Evolutionary conservation across 2,329 filamentous ascomycete genomes (phyloP).

Genomic region (Claviceps lovelessii): DNA sequence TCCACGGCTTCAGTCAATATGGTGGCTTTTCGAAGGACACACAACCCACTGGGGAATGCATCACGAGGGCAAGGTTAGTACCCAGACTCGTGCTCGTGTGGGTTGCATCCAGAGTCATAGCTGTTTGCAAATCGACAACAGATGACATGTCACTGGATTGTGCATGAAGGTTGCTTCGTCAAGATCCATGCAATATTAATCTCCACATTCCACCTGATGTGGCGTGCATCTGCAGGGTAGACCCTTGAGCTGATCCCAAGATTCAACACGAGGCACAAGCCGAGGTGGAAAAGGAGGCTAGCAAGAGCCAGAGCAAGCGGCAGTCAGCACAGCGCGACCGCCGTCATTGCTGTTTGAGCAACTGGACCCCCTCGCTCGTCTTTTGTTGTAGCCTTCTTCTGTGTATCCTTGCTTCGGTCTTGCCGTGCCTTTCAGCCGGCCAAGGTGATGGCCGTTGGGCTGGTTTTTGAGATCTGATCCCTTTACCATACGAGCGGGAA

Average conservation of each 20-base stretch:
- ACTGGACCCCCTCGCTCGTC: background rate
- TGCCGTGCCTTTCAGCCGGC: background rate
- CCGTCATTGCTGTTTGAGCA: too few relatives aligned
- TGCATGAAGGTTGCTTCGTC: background rate
- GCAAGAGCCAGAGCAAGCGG: too few relatives aligned
- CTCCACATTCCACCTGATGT: background rate
- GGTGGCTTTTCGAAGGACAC: background rate
- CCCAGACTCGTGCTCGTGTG: background rate
- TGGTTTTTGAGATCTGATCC: background rate
- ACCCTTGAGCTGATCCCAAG: background rate
- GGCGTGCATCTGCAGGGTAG: background rate
- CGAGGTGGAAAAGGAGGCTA: background rate
- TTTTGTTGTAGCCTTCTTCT: too few relatives aligned
- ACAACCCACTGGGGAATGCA: background rate
- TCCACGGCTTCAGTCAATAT: background rate
- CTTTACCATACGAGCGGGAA: background rate
- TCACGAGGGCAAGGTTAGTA: background rate
- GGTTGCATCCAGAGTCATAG: background rate
- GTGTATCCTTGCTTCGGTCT: background rate
- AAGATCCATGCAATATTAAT: background rate
- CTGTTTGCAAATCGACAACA: background rate
- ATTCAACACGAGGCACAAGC: background rate
- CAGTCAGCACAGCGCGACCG: background rate
- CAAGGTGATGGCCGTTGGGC: background rate
- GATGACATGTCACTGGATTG: background rate